A percentile compares a stretch with the other conserved stretches of the same genome.
Conservation (phyloP, 225 moss, liverwort and hornwort species). For the Rhytidiadelphus loreus region DNA sequence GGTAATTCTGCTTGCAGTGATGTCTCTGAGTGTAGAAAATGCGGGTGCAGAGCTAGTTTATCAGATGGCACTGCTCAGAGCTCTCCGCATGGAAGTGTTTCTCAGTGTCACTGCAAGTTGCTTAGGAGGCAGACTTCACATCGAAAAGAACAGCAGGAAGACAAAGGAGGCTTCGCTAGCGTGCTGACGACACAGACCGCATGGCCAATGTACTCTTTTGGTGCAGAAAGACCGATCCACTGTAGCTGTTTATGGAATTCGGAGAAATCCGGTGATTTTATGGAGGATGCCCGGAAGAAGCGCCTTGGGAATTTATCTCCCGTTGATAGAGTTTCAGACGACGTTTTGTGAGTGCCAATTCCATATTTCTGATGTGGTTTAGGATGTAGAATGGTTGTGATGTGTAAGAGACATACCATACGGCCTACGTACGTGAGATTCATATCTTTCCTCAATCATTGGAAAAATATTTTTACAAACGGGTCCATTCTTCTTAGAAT, state of each 20-base stretch:
- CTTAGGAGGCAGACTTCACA: neutral
- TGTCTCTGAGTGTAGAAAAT: neutral
- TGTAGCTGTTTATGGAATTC: slow-evolving; percentile 43
- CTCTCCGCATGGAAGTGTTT: neutral
- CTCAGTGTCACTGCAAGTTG: slow-evolving; percentile 6
- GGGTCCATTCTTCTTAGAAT: neutral
- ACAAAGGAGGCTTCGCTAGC: neutral
- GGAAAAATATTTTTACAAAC: neutral
- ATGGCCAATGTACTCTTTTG: slow-evolving; percentile 26
- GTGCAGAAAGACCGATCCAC: slow-evolving; percentile 26
- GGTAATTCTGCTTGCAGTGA: neutral
- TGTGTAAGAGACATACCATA: neutral
- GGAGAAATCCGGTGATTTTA: slow-evolving; percentile 7
- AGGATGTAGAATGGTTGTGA: neutral
- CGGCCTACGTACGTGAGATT: neutral
- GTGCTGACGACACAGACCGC: neutral
- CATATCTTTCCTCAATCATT: neutral
- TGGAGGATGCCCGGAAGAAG: slow-evolving; percentile 20
- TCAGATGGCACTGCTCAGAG: neutral
- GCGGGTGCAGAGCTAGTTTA: slow-evolving; percentile 10
- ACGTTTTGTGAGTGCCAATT: slow-evolving; percentile 35
- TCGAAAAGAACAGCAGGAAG: neutral
- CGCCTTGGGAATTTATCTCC: slow-evolving; percentile 31
- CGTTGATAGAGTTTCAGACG: slow-evolving; percentile 43
- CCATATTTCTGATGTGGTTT: neutral